These are phyloP conservation scores for Escallonia herrerae DNA, from an alignment of 129 eudicot genomes.

Conservation along the genomic window DNA sequence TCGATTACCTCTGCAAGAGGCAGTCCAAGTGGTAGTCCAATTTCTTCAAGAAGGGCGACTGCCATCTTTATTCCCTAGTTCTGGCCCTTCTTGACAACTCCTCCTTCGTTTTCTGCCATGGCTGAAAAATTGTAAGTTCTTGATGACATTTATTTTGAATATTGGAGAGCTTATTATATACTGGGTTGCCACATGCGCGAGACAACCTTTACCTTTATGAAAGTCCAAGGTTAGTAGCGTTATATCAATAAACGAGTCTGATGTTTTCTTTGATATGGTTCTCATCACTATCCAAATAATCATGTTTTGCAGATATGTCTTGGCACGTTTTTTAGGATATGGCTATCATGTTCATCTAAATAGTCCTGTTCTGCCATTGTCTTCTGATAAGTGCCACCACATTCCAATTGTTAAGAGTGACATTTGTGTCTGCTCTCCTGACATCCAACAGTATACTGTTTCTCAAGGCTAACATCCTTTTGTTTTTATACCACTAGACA, in stretches of 20 bases:
- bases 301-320: not conserved
- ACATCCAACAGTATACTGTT: no score
- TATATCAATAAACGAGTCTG: not conserved
- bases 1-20: constrained; percentile 1
- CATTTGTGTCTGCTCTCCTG: no score
- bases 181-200: not conserved
- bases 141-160: not conserved
- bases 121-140: not conserved
- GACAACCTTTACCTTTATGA: not conserved
- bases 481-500: no score
- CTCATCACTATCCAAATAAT: not conserved
- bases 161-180: not conserved
- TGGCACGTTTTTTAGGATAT: no score
- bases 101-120: constrained; percentile 1
- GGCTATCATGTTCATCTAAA: no score
- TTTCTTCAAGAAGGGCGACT: not conserved
- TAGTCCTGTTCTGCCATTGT: no score
- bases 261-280: not conserved
- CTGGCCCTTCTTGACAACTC: not conserved
- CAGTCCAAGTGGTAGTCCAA: not conserved
- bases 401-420: no score
- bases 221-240: not conserved
- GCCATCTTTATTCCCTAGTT: not conserved
- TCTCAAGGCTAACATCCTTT: no score
- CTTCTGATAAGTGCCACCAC: no score